Base-by-base conservation (phyloP, 1,139 yeast genomes). In the Saccharomycopsis hybrid region DNA sequence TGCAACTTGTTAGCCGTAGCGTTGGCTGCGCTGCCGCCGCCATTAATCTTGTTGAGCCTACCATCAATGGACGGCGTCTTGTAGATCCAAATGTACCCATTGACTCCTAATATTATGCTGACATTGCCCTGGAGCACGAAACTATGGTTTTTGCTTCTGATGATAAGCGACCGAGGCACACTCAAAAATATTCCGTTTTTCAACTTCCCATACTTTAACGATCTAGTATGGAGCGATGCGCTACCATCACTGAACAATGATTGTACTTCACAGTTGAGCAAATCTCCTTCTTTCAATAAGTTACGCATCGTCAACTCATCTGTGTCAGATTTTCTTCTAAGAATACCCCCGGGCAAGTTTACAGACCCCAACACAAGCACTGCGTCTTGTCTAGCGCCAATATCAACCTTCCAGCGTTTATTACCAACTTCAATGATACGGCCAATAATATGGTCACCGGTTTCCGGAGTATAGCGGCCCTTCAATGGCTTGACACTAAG, bases 241-340 rank as follows among this genome's bases (percentile, higher is more conserved):
- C 89, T 79, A 9, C 98, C 98, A 65, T 89, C 96, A 56, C 79
- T 80, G 65, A 80, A 92, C 46, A 90, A 72, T 29, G 89, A 82
- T 66, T 94, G 98, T 2, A 94, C 96, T 67, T 94, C 99, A 38
- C 97, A 96, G 62, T 94, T 90, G 56, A 94, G 71, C 56, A 94
- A 73, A 66, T 94, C 98, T n/a, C 98, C 98, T 62, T 94, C 99
- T 64, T 92, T 92, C 59, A 94, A 72, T 62, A 90, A 88, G 58
- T 78, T 80, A 60, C 98, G 76, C 99, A 94, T 94, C 65, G 90
- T 97, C 56, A 94, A 72, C 68, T 94, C 98, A 69, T 94, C 99
- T 57, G 85, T 82, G 62, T 94, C 98, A 32, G 92, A 82, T 64
- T 94, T 94, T 61, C 98, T 77, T 65, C 98, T 78, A 59, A 92